Base-by-base conservation (phyloP, 1,139 yeast species). In the Sugiyamaella castrensis region DNA sequence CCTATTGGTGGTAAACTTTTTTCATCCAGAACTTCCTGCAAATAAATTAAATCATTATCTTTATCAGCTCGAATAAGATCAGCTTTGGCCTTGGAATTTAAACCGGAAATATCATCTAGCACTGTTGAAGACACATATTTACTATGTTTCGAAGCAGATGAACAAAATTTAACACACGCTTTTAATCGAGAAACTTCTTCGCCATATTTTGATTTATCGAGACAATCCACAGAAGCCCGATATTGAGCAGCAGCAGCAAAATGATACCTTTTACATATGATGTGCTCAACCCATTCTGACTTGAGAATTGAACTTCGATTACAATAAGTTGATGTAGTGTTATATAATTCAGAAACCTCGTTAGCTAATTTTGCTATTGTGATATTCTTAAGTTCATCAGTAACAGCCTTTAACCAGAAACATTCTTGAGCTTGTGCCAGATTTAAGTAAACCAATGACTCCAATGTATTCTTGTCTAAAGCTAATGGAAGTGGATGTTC, bases 371-470 rank as follows among this genome's bases (percentile, higher is more conserved):
- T 78, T 0, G 94, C 75, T 4, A 88, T 68, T 2, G 81, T 72
- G 0, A 83, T 71, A 61, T 85, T 81, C 60, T 82, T 84, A 61
- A 81, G 66, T n/a, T 75, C 76, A n/a, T 75, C 76, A 33, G 70
- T 65, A 0, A 78, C 67, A 0, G 96, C 91, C 60, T 82, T 82
- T 45, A 77, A 81, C 96, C 96, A 89, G 48, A 84, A 81, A 9
- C 80, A 74, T 62, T 91, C 97, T 64, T 89, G 96, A 0, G 96
- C 94, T 60, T 88, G 95, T 0, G 95, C 95, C 36, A 86, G 63
- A 78, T 80, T 79, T 19, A 88, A 58, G n/a, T 52, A 53, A 34
- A 71, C 60, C 38, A 82, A 60, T 2, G 78, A 67, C 7, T 67
- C 66, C 11, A 80, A 57, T 0, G 79, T 72, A n/a, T 70, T 70